A percentile compares a stretch with the other conserved stretches of the same genome.
Conservation (phyloP, 169 alveolate genomes). For the Perkinsus marinus region DNA sequence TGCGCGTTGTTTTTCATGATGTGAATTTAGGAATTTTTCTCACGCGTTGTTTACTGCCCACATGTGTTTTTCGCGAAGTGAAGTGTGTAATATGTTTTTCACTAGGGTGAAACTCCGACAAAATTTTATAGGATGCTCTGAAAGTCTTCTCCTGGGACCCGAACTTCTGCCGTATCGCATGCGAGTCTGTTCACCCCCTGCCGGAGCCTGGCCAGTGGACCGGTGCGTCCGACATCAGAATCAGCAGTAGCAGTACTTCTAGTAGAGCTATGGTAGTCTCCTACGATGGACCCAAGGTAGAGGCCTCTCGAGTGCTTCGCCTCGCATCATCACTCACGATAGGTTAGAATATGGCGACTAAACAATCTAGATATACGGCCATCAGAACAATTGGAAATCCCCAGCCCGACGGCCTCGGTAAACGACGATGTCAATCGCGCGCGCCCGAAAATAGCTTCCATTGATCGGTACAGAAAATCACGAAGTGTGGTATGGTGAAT, state of each 20-base stretch:
- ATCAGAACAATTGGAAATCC: not conserved
- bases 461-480: not conserved
- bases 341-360: not conserved
- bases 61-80: too few species aligned
- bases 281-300: not conserved
- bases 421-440: not conserved
- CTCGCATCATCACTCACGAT: not conserved
- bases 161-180: not conserved
- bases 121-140: not conserved
- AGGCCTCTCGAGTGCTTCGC: not conserved
- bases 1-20: too few species aligned
- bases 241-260: not conserved
- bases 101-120: too few species aligned
- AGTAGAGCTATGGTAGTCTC: not conserved
- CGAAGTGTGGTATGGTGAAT: too few species aligned
- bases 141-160: not conserved
- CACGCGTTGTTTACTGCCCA: too few species aligned
- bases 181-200: not conserved
- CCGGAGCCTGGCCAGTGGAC: not conserved
- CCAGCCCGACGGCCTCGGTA: not conserved
- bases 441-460: not conserved
- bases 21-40: not conserved
- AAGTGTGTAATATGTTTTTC: too few species aligned
- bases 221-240: not conserved
- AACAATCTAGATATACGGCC: not conserved